Evolutionary conservation across 2,329 filamentous ascomycete genomes (phyloP), one percentile per base, ranked within the genome.

Genomic region (Sphaerulina vaccinii): DNA sequence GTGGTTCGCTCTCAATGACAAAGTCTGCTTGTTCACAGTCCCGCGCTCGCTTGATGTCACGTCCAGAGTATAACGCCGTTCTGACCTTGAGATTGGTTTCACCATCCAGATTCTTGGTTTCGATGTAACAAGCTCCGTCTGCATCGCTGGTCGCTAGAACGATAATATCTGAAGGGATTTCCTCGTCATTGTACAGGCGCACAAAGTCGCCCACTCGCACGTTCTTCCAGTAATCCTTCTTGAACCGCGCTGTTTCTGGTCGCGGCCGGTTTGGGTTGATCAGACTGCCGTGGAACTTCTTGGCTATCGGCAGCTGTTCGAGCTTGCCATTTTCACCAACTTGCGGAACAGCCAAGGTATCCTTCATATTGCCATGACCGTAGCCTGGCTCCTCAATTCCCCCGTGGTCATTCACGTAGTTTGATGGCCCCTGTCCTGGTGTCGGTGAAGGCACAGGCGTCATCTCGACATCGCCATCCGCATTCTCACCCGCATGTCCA

Each of bases 71-170:
- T 36, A 99, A 79, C 16, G 93, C 90, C 65, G 92, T 88, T 53
- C 93, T 87, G 56, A 96, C 90, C 72, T 99, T 99, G 57, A 99
- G 75, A 65, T 99, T 99, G 2, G 93, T 99, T 73, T 99, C 93
- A 44, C 93, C 93, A 65, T 99, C 93, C 75, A 99, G 70, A 68
- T 96, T 97, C 76, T 97, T 99, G 2, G 93, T 99, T 72, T 99
- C 93, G 18, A 99, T 87, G 64, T 96, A 99, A 71, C 93, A 99
- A 32, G 89, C 89, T 44, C 93, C 93, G 63, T 99, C 93, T 1
- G 87, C 81, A 63, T 97, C 93, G 2, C 93, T 96, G 0, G 93
- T 97, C 2, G 93, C 88, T 19, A 99, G 74, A 37, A 99, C 87
- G 41, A 97, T 86, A 40, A 99, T 78, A 71, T 99, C 93, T 41